Evolutionary conservation across 805 yeast genomes (phyloP), one percentile per base, ranked within the genome.

Genomic region (Nakazawaea holstii): DNA sequence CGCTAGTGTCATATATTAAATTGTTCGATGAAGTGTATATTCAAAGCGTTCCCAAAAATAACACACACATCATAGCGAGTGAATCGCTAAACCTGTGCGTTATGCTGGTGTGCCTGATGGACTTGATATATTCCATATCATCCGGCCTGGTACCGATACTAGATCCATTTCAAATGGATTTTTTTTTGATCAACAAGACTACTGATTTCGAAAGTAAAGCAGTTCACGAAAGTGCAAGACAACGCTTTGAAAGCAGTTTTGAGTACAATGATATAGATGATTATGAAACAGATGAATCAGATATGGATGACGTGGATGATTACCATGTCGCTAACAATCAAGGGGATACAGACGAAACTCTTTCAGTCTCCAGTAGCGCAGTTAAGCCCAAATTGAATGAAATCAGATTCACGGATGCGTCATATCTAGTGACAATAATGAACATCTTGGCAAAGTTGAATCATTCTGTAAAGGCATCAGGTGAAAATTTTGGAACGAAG

Each of bases 161-260:
- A 10, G 32, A 48, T 45, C 49, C 53, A 3, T 48, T 29, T 29
- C n/a, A 15, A 7, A 8, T 41, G 15, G 51, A 43, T 20, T n/a
- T 13, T 6, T 31, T 45, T 11, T 39, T 38, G 42, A 7, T 15
- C 13, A 35, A 36, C 36, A 30, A 35, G 10, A 29, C 27, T 6
- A 43, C 45, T 8, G 45, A 42, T 6, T 35, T 13, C 13, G 39
- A 37, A 3, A 20, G 8, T 28, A n/a, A 20, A 5, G 32, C 24
- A 1, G 28, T 46, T 14, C 49, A 41, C 27, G 26, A 35, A 8
- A 6, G 11, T 6, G 39, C 9, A 6, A 33, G 35, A 15, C 41
- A 29, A 17, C 14, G 20, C 15, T 31, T 40, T 30, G 41, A 35
- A 31, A 17, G 20, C 13, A 11, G 7, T 15, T 45, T n/a, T 37